These are phyloP conservation scores for Colletotrichum sidae DNA, from an alignment of 2,329 filamentous ascomycete genomes.

Conservation along the genomic window DNA sequence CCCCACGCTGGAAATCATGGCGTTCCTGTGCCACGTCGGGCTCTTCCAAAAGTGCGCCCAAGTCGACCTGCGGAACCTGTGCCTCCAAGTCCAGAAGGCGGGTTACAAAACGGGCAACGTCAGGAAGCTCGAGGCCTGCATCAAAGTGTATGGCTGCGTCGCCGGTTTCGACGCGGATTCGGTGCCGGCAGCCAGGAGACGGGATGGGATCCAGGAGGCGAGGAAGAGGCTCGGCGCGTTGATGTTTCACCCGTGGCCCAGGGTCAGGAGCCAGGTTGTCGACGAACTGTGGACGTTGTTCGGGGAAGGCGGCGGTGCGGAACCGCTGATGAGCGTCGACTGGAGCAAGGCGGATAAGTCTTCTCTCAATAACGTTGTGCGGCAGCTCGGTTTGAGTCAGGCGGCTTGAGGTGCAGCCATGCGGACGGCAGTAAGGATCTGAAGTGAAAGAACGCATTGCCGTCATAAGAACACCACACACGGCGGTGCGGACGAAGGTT, in stretches of 20 bases:
- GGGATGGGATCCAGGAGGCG: constrained; percentile 64
- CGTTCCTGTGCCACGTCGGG: constrained; percentile 78
- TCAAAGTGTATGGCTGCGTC: constrained; percentile 82
- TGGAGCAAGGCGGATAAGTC: constrained; percentile 67
- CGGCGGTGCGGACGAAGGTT: too few relatives aligned
- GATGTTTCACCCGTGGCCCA: constrained; percentile 85
- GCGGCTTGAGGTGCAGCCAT: neutral
- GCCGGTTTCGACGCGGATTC: constrained; percentile 51
- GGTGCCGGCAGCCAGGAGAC: constrained; percentile 42
- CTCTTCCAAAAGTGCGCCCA: constrained; percentile 55
- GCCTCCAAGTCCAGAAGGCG: constrained; percentile 78
- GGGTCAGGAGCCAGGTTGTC: constrained; percentile 70
- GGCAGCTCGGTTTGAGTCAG: constrained; percentile 54
- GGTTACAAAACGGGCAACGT: constrained; percentile 88
- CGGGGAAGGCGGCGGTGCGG: constrained; percentile 43
- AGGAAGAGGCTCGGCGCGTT: constrained; percentile 78
- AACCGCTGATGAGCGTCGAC: constrained; percentile 63
- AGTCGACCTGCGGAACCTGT: constrained; percentile 67
- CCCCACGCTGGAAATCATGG: constrained; percentile 80
- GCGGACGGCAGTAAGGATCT: neutral
- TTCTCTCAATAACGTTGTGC: constrained; percentile 55
- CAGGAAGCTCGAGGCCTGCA: constrained; percentile 81
- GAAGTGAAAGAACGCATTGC: too few relatives aligned
- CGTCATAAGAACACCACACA: too few relatives aligned
- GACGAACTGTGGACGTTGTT: constrained; percentile 69